Conservation (phyloP, 2,329 filamentous ascomycete genomes). For the Penicillium polonicum region DNA sequence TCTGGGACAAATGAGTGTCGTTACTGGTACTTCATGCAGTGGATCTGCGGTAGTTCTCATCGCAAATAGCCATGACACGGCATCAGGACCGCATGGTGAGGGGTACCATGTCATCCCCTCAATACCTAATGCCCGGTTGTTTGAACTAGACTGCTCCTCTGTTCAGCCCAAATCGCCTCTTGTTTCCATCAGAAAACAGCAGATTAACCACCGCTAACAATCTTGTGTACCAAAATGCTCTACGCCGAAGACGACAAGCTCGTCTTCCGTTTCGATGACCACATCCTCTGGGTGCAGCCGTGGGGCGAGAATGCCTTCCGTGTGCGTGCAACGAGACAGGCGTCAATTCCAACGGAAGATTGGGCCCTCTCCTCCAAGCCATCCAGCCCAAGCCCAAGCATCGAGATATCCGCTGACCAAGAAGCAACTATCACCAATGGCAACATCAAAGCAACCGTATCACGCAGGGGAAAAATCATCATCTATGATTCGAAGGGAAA, state of each 20-base stretch:
- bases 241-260: constrained; percentile 36
- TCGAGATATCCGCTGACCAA: constrained; percentile 20
- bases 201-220: not conserved
- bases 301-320: constrained; percentile 43
- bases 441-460: constrained; percentile 49
- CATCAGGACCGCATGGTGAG: constrained; percentile 5
- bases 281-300: constrained; percentile 40
- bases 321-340: constrained; percentile 39
- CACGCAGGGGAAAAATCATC: constrained; percentile 51
- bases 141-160: not conserved
- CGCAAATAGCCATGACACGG: constrained; percentile 3
- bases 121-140: constrained; percentile 1
- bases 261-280: constrained; percentile 40
- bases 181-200: not conserved
- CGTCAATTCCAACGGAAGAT: constrained; percentile 36
- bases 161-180: not conserved
- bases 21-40: not conserved
- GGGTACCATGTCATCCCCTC: not conserved
- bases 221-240: constrained; percentile 27
- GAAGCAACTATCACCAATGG: constrained; percentile 50
- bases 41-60: not conserved
- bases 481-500: constrained; percentile 46
- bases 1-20: not conserved
- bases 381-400: constrained; percentile 6
- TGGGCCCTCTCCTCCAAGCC: constrained; percentile 37